Base-by-base conservation (phyloP, 805 yeast species). In the Millerozyma acaciae region DNA sequence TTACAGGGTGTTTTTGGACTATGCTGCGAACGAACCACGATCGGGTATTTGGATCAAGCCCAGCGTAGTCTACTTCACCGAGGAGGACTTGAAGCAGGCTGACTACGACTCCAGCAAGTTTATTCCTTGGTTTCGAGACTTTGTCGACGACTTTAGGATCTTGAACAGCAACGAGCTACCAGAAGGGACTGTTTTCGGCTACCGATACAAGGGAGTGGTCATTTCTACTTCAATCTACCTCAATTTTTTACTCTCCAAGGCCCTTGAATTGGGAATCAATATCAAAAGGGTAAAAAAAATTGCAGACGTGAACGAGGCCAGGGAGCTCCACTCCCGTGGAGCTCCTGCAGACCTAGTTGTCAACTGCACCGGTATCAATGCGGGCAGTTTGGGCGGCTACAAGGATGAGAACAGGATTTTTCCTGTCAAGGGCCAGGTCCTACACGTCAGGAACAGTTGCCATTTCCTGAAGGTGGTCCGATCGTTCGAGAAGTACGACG, bases 361-460 rank as follows among this genome's bases (percentile, higher is more conserved):
- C 35, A 80, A 81, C 44, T 68, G 78, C 31, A 58, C 81, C 1
- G 88, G 86, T 1, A 47, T 78, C 3, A 46, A 64, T 17, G 75
- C 80, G 0, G 50, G 57, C 5, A 44, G 48, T 6, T 55, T 78
- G 8, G 54, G 48, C 3, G 79, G 79, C 3, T 73, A 69, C 9
- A 56, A 62, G 12, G 79, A 76, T 37, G 32, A 38, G 1, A 42
- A 55, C 4, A 45, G 55, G 3, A 62, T 68, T 21, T 69, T 49
- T 43, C 78, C 83, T 1, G 71, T 78, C n/a, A 61, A 73, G 40
- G 87, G 86, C 1, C 84, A 78, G 45, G 74, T 75, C 8, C 48
- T 77, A 7, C 65, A 74, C 18, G 73, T 75, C 7, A 60, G 71
- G 24, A 78, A 77, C 48, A 64, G 56, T 27, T 38, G 54, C 2